A percentile compares a stretch with the other conserved stretches of the same genome.
phyloP scores from a whole-genome alignment of 805 yeast genomes.

The Saccharomycopsis malanga region DNA sequence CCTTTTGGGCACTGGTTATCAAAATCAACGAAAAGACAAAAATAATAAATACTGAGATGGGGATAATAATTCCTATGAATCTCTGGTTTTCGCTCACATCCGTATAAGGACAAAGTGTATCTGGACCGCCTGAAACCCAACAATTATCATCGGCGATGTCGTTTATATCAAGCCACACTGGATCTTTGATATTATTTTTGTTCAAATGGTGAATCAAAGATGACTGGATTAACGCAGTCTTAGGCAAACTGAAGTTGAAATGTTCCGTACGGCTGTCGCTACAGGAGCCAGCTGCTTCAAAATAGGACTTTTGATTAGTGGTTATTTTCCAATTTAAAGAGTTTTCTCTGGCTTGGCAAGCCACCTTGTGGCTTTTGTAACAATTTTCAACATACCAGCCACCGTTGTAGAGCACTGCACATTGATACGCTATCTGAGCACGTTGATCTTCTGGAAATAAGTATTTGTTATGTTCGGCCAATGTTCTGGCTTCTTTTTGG shows the following conservation, averaged over 20 bases:
- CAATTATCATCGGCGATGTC: slow-evolving; percentile 67
- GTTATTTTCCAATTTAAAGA: slow-evolving; percentile 38
- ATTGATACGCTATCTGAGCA: slow-evolving; percentile 12
- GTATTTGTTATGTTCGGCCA: not conserved
- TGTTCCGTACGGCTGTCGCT: slow-evolving; percentile 34
- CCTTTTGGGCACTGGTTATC: slow-evolving; percentile 48
- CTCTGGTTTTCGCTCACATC: slow-evolving; percentile 44
- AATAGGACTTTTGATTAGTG: slow-evolving; percentile 34
- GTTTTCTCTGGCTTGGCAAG: slow-evolving; percentile 43
- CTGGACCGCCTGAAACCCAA: slow-evolving; percentile 81
- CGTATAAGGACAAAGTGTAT: slow-evolving; percentile 73
- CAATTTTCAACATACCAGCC: slow-evolving; percentile 72
- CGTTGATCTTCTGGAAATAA: not conserved
- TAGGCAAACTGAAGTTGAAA: slow-evolving; percentile 41
- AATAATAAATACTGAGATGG: slow-evolving; percentile 54
- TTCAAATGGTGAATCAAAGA: slow-evolving; percentile 25
- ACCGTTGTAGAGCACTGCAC: slow-evolving; percentile 15
- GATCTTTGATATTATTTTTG: slow-evolving; percentile 26
- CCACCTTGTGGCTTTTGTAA: slow-evolving; percentile 41
- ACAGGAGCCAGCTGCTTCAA: slow-evolving; percentile 35
- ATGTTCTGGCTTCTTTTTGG: not conserved
- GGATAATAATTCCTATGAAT: slow-evolving; percentile 57
- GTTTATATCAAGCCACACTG: slow-evolving; percentile 77
- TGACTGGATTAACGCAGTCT: slow-evolving; percentile 40
- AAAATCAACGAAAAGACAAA: slow-evolving; percentile 42